These are phyloP conservation scores for Lodderomyces margitis DNA, from an alignment of 1,139 yeast species.

Conservation along the genomic window DNA sequence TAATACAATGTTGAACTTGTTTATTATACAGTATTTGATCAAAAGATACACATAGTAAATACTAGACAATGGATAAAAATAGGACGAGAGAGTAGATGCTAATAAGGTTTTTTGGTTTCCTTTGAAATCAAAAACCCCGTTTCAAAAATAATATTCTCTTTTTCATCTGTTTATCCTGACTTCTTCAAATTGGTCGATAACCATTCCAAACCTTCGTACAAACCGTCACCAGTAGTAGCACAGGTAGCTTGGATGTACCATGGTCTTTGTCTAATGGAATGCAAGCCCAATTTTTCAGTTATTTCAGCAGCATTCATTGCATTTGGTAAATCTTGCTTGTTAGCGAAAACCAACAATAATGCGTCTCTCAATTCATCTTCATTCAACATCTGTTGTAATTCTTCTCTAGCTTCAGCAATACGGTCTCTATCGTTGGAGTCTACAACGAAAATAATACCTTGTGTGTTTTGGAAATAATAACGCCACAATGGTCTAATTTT, in stretches of 20 bases:
- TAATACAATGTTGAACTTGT: slow-evolving; percentile 1
- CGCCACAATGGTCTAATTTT: slow-evolving; percentile 46
- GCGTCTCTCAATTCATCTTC: slow-evolving; percentile 46
- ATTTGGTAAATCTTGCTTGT: slow-evolving; percentile 44
- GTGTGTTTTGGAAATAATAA: slow-evolving; percentile 44
- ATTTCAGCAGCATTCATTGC: slow-evolving; percentile 47
- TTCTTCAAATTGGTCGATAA: slow-evolving; percentile 38
- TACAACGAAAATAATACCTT: slow-evolving; percentile 42
- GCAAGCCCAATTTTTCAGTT: slow-evolving; percentile 43
- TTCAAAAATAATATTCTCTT: background rate
- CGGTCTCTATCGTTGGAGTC: slow-evolving; percentile 46
- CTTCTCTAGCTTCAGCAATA: slow-evolving; percentile 45
- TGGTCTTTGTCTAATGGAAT: slow-evolving; percentile 43
- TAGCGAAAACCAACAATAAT: slow-evolving; percentile 40
- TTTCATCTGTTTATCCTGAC: slow-evolving; percentile 13
- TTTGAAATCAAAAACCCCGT: no score
- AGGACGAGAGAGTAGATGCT: background rate
- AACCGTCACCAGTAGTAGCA: slow-evolving; percentile 45
- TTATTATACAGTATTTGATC: slow-evolving; percentile 2
- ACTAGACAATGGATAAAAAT: background rate
- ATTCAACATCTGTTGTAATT: slow-evolving; percentile 43
- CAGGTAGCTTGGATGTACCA: slow-evolving; percentile 46
- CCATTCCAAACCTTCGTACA: slow-evolving; percentile 46
- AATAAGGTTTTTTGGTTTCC: no score
- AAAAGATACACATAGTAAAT: slow-evolving; percentile 1